Evolutionary conservation across 2,329 filamentous ascomycete genomes (phyloP).

Genomic region (Ophiosphaerella narmari): DNA sequence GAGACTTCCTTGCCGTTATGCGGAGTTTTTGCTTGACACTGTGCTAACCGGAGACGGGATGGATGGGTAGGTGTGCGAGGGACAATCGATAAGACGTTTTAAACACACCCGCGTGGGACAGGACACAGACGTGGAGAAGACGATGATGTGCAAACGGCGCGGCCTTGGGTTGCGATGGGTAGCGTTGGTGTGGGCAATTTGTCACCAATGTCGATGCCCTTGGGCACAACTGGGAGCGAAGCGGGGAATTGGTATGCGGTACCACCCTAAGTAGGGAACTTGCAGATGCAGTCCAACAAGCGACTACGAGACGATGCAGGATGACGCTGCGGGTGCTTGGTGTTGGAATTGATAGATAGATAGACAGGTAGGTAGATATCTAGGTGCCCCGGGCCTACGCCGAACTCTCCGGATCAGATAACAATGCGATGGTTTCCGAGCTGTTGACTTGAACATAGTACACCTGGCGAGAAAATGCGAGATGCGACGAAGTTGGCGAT

Average conservation of each 20-base stretch:
- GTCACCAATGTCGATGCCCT: constrained; percentile 5
- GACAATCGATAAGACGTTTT: constrained; percentile 15
- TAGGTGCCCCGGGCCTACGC: constrained; percentile 29
- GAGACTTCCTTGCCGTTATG: constrained; percentile 12
- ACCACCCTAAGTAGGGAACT: not conserved
- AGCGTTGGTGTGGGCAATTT: constrained; percentile 6
- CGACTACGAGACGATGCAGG: constrained; percentile 8
- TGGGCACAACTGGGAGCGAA: not conserved
- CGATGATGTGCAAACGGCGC: constrained; percentile 4
- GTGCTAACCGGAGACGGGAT: constrained; percentile 14
- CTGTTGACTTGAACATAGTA: constrained; percentile 41
- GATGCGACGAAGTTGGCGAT: constrained; percentile 1
- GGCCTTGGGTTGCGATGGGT: not conserved
- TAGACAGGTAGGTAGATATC: not conserved
- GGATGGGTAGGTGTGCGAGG: constrained; percentile 6
- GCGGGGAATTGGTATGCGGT: constrained; percentile 5
- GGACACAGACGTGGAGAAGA: not conserved
- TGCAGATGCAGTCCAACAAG: constrained; percentile 5
- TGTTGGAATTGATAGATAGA: constrained; percentile 6
- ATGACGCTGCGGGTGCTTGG: constrained; percentile 2
- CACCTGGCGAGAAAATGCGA: constrained; percentile 13
- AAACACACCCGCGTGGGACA: constrained; percentile 12
- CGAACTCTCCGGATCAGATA: constrained; percentile 43
- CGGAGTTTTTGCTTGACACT: constrained; percentile 1
- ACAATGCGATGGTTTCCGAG: constrained; percentile 28